Base-by-base conservation (phyloP, 2,329 filamentous ascomycete genomes). In the Pleomassaria siparia region DNA sequence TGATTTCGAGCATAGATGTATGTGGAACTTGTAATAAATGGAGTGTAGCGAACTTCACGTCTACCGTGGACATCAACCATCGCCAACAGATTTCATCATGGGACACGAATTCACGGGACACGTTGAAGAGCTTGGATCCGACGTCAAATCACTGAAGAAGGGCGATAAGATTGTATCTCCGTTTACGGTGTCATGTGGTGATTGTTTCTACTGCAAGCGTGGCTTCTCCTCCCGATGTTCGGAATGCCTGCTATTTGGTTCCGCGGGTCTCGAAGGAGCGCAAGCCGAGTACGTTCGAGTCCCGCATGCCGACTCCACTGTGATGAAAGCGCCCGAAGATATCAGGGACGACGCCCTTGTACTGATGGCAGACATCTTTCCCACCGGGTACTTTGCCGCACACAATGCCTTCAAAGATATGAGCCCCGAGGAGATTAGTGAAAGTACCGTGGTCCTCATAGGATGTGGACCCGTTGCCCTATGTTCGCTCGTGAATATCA, bases 321-420 rank as follows among this genome's bases (percentile, higher is more conserved):
- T 86, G n/a, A 80, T 91, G 63, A 86, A 85, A 61, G 86, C 89
- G 0, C 87, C 88, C 0, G 71, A 81, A 1, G 82, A 80, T 8
- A 86, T 95, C 48, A 82, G 86, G 16, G 86, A 92, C 57, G 81
- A 87, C 54, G 84, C 84, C 28, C 77, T 95, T 40, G 84, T 95
- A 6, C 79, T 96, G 21, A 95, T 96, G 91, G 90, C 89, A 13
- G 91, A 96, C 65, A 95, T 96, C 60, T 95, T 94, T 71, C 91
- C 91, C 24, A 80, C 77, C 0, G 88, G 91, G 7, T 95, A 84
- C 73, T 95, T 91, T 59, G 91, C 89, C 6, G 88, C 88, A 4
- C 79, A 80, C 47, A 94, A 90, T 62, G 91, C 85, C 6, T 86
- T 95, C 69, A 81, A 82, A 47, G 73, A 85, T 62, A 77, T 86